Evolutionary conservation across 164 flowering plant species (phyloP).

Genomic region (Vitis riparia): DNA sequence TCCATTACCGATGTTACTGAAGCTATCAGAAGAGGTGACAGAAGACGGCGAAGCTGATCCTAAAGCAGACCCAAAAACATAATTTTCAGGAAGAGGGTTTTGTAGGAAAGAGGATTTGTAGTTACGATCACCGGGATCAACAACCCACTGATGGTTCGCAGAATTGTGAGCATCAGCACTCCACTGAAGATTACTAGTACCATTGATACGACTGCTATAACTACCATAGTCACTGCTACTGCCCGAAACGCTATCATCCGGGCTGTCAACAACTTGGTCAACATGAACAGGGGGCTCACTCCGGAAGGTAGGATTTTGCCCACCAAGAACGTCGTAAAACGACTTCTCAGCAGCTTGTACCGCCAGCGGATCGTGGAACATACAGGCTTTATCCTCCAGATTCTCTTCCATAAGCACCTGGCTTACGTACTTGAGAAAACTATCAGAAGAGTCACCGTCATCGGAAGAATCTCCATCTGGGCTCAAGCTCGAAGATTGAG

Average conservation of each 20-base stretch:
- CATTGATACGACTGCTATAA: constrained; percentile 18
- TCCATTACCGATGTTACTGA: neutral
- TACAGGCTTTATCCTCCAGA: constrained; percentile 39
- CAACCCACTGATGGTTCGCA: constrained; percentile 16
- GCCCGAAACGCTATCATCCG: constrained; percentile 22
- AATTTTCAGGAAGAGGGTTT: constrained; percentile 15
- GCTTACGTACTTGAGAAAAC: constrained; percentile 40
- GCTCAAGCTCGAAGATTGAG: constrained; percentile 13
- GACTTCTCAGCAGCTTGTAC: constrained; percentile 56
- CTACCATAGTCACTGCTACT: constrained; percentile 27
- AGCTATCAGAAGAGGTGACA: neutral
- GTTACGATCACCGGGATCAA: constrained; percentile 19
- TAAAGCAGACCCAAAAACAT: constrained; percentile 12
- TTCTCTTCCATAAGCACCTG: constrained; percentile 60
- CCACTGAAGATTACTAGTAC: neutral
- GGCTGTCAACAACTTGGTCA: constrained; percentile 24
- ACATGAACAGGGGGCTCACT: constrained; percentile 13
- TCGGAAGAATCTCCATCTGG: constrained; percentile 31
- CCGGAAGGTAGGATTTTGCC: constrained; percentile 33
- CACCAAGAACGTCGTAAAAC: constrained; percentile 40
- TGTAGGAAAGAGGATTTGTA: constrained; percentile 12
- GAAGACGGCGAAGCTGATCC: constrained; percentile 6
- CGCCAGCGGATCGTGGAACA: constrained; percentile 53
- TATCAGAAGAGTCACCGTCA: constrained; percentile 42
- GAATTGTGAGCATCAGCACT: neutral